Conservation (phyloP, 2,329 filamentous ascomycete genomes). For the Elsinoe batatas region DNA sequence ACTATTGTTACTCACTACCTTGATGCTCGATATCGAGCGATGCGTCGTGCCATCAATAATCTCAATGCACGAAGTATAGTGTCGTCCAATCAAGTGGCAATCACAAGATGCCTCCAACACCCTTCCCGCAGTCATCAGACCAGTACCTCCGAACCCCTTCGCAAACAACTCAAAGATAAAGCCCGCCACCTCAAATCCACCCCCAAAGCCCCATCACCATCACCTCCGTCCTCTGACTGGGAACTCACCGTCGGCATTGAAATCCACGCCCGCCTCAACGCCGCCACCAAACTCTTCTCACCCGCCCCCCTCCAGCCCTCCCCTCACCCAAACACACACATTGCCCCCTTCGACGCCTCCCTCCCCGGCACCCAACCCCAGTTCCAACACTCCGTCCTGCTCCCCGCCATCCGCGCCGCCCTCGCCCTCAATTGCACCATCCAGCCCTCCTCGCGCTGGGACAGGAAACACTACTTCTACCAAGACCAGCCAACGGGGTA, state of each 20-base stretch:
- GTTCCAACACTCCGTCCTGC: constrained; percentile 71
- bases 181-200: constrained; percentile 26
- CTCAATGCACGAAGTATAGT: no score
- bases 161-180: constrained; percentile 34
- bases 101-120: background rate
- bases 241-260: constrained; percentile 93
- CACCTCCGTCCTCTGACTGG: constrained; percentile 43
- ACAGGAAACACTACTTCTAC: constrained; percentile 98
- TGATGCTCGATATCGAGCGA: background rate
- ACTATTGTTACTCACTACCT: background rate
- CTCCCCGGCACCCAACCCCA: constrained; percentile 79
- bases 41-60: background rate
- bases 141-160: constrained; percentile 22
- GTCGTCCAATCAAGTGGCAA: background rate
- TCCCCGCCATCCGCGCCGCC: constrained; percentile 85
- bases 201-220: constrained; percentile 17
- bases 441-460: constrained; percentile 70
- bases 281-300: constrained; percentile 81
- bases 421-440: constrained; percentile 73
- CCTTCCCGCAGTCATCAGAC: constrained; percentile 15
- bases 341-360: constrained; percentile 78
- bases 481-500: constrained; percentile 96
- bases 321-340: constrained; percentile 64
- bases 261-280: constrained; percentile 94
- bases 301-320: constrained; percentile 34